Conservation (phyloP, 805 yeast species). For the Nakazawaea molendinolei region DNA sequence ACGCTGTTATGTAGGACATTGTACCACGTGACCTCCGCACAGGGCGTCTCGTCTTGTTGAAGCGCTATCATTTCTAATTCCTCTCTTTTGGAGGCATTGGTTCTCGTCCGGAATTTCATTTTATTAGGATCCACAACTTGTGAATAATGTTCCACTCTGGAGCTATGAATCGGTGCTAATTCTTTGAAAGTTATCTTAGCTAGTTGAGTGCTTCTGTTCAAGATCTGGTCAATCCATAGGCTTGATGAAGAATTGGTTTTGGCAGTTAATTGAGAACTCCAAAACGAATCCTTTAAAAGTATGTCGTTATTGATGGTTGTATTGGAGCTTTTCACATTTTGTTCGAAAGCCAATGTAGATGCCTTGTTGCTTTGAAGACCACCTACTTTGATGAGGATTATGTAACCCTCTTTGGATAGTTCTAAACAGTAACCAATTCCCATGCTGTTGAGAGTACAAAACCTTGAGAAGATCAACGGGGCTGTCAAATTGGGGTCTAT, state of each 20-base stretch:
- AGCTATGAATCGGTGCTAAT: background rate
- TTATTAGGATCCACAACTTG: background rate
- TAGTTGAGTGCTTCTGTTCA: too few relatives aligned
- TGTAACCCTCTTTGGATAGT: conserved; percentile 28
- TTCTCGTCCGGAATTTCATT: background rate
- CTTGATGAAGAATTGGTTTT: too few relatives aligned
- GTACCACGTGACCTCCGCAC: conserved; percentile 46
- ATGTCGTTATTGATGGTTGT: too few relatives aligned
- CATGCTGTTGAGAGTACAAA: conserved; percentile 30
- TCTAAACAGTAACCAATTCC: conserved; percentile 32
- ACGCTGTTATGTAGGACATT: conserved; percentile 43
- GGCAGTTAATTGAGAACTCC: conserved; percentile 12
- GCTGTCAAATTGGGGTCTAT: conserved; percentile 23
- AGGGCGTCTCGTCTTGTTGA: conserved; percentile 18
- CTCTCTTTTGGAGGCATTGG: conserved; percentile 1
- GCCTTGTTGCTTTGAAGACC: too few relatives aligned
- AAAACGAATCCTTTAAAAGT: conserved; percentile 14
- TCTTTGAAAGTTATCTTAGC: too few relatives aligned
- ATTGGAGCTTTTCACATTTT: too few relatives aligned
- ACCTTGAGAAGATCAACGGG: conserved; percentile 32
- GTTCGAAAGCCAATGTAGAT: too few relatives aligned
- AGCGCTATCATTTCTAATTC: conserved; percentile 7
- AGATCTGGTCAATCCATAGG: too few relatives aligned
- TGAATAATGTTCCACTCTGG: background rate
- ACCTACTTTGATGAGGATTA: too few relatives aligned